Percentiles rank a stretch among this genome's conserved stretches.
Evolutionary conservation across 352 stramenopile species (phyloP).

Genomic region (Phytopythium sindhum): DNA sequence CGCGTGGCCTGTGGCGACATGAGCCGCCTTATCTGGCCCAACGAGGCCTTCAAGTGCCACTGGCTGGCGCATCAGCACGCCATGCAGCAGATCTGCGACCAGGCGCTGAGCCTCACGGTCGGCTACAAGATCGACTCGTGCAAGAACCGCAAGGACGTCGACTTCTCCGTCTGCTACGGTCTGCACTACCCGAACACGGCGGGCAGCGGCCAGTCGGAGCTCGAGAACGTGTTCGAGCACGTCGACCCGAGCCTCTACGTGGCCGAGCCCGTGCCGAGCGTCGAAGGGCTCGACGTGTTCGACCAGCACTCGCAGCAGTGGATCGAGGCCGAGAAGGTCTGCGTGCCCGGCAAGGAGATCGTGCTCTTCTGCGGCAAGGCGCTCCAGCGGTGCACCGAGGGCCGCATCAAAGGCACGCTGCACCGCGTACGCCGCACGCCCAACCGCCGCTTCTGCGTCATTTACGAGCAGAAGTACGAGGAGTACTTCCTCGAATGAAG

Average conservation of each 20-base stretch:
- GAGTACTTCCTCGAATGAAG: conserved; percentile 40
- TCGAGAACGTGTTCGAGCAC: conserved; percentile 64
- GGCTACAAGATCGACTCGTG: conserved; percentile 35
- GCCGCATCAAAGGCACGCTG: conserved; percentile 45
- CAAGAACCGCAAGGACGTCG: conserved; percentile 27
- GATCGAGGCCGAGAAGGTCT: conserved; percentile 48
- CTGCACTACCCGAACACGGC: conserved; percentile 58
- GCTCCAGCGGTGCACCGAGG: conserved; percentile 37
- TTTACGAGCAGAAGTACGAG: conserved; percentile 69
- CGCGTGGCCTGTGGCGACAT: conserved; percentile 52
- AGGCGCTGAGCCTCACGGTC: conserved; percentile 44
- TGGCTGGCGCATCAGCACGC: conserved; percentile 37
- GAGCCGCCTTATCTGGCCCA: conserved; percentile 42
- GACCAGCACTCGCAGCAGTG: conserved; percentile 49
- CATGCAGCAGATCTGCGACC: conserved; percentile 54
- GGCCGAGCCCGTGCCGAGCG: conserved; percentile 46
- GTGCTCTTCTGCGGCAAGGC: conserved; percentile 60
- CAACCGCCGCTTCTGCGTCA: conserved; percentile 47
- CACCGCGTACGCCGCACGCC: conserved; percentile 45
- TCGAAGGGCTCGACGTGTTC: conserved; percentile 57
- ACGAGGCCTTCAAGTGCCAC: conserved; percentile 30
- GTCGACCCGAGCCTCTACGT: conserved; percentile 61
- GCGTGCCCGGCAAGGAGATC: conserved; percentile 47
- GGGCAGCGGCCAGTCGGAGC: conserved; percentile 45
- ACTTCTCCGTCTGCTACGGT: conserved; percentile 64